Evolutionary conservation across 768 basidiomycete species (phyloP), one percentile per base, ranked within the genome.

Genomic region (Suillus fuscotomentosus): DNA sequence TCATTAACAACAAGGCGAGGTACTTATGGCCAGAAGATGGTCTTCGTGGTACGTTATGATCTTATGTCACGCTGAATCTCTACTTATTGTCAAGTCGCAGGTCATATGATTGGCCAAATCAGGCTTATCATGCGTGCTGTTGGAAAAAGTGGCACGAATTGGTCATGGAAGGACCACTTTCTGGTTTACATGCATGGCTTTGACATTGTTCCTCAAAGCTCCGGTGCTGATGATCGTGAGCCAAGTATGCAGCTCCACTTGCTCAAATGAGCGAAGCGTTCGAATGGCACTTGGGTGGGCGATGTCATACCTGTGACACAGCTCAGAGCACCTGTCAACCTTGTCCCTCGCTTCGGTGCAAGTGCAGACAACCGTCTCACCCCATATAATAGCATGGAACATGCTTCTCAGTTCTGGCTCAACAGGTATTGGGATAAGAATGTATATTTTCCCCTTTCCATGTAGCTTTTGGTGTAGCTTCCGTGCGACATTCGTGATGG

Each of bases 151-250:
- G 47, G 47, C 3, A 2, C 11, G 4, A 45, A 45, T 45, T 45
- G 43, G 43, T 45, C 43, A 45, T 45, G 43, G 43, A 45, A 45
- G 43, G 43, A 48, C 47, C 11, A n/a, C 5, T 75, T 72, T 60
- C 53, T 76, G 17, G 66, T 69, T 3, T 78, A 78, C 45, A 60
- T 72, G 2, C 70, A 74, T 41, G 59, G 67, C 3, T 74, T 71
- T 43, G 69, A 74, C 56, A 55, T 75, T 22, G 47, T 48, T 22
- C 22, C n/a, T 0, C 22, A 48, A 48, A 31, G 31, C 31, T 31
- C 31, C 5, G 22, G 47, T 13, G 11, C n/a, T 8, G 66, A 71
- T 17, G 72, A 75, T 60, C 20, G 39, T 17, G 66, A 66, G 39
- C 43, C 22, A 20, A 48, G 47, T 48, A 69, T 69, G 2, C 68